Evolutionary conservation across 192 early-diverging fungal species (phyloP), one percentile per base, ranked within the genome.

Genomic region (Umbelopsis ramanniana): DNA sequence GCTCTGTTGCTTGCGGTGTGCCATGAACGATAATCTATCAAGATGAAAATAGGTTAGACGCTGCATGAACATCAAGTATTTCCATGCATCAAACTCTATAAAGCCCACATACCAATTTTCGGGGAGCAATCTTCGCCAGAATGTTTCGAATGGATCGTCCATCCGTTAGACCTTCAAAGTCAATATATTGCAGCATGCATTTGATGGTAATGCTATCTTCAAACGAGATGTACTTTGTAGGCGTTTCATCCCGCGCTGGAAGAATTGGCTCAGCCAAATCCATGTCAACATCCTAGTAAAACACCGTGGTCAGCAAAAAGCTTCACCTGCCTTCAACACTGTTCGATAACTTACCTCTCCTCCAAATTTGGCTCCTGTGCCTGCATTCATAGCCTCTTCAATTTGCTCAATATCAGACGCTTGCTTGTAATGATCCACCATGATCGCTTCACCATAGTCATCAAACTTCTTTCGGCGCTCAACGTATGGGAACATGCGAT

Each of bases 111-210:
- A 94, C 93, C 76, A 95, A 70, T 79, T 94, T 95, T 54, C 91
- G 80, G 19, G 93, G 92, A 45, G 88, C 83, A 48, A 95, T 86
- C 72, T 92, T 89, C 23, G 89, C 84, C 12, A 99, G 75, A 76
- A 98, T 97, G 68, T 93, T 94, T 74, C 89, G 90, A 33, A 96
- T 84, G 7, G 95, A 94, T 46, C 86, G 84, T 53, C 92, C 94
- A 75, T 98, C 96, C 0, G 94, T 86, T 29, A 93, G 87, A 47
- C 97, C 97, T 76, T 98, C 96, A 69, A 97, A 83, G 83, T 98
- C 96, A 8, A 99, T 87, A 80, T 92, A 98, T 37, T 85, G 80
- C 24, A 98, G 76, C 67, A 85, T 85, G 74, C 96, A 98, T 14
- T 79, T 85, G 8, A 98, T 67, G 1, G 84, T 63, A 14, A 98